Evolutionary conservation across 2,329 filamentous ascomycete genomes (phyloP), one percentile per base, ranked within the genome.

Genomic region (Epichloe baconii): DNA sequence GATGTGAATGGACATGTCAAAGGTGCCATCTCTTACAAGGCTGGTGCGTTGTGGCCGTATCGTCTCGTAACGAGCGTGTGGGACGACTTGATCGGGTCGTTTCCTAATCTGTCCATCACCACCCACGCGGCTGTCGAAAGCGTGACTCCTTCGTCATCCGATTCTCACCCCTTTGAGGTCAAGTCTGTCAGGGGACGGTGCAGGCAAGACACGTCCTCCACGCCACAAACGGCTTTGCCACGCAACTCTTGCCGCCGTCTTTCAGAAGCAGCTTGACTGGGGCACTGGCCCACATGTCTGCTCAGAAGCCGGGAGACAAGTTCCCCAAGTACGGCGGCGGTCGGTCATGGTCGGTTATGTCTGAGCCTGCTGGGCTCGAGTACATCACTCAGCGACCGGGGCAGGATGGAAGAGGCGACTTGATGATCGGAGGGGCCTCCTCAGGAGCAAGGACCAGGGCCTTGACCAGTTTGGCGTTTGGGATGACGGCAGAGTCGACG

Each of bases 361-460:
- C 75, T 52, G 63, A 60, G 3, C 2, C 23, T 26, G 56, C 63
- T 0, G 71, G 72, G 0, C 76, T 73, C 45, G 77, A 80, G 56
- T 78, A 79, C 55, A 63, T 76, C 10, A 76, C 74, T 0, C 74
- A 79, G 55, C 63, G 69, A 48, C 65, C 74, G 31, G 31, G 53
- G 5, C 38, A 53, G 1, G 57, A 64, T n/a, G 61, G 62, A 2
- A 42, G 55, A 2, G 67, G 72, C 1, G 72, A 78, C 51, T 61
- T 81, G 53, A 75, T 81, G 71, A 59, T 77, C 2, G 77, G 78
- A 2, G 78, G 78, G 78, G 74, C 0, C 72, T 78, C 50, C 64
- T 67, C 5, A 67, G 70, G 21, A 68, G 71, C 15, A 58, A 61
- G 5, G 62, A 64, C 5, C 60, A 70, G 8, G 76, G 75, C 0